A percentile compares a stretch with the other conserved stretches of the same genome.
These are phyloP conservation scores for Uncinocarpus reesii DNA, from an alignment of 2,329 filamentous ascomycete species.

Conservation along the genomic window DNA sequence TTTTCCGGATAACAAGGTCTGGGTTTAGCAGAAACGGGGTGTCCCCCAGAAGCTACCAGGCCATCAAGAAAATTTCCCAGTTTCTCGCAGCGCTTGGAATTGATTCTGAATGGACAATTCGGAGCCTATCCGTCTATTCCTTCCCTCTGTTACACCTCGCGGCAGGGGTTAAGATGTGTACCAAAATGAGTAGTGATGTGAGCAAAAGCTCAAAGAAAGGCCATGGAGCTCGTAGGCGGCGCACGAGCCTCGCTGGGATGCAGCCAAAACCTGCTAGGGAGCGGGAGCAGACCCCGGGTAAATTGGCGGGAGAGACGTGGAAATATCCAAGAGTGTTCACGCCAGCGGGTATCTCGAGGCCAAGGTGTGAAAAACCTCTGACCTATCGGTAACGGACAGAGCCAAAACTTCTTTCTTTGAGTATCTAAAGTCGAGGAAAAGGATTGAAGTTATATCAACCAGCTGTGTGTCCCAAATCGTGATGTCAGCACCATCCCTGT, in stretches of 20 bases:
- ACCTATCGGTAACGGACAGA: neutral
- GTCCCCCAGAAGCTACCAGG: too few relatives aligned
- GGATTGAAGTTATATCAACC: too few relatives aligned
- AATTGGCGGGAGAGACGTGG: neutral
- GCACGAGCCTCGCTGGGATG: constrained; percentile 1
- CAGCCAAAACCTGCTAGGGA: neutral
- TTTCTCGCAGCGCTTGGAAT: neutral
- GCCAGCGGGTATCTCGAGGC: too few relatives aligned
- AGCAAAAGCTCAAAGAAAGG: neutral
- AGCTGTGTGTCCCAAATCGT: neutral
- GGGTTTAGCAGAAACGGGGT: too few relatives aligned
- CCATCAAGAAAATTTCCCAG: too few relatives aligned
- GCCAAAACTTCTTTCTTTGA: neutral
- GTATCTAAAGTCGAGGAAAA: neutral
- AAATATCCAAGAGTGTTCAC: neutral
- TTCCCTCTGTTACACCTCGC: too few relatives aligned
- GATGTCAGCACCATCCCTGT: neutral
- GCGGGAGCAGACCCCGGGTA: neutral
- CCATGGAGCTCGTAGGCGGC: neutral
- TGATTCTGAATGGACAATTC: neutral
- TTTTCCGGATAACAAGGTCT: too few relatives aligned
- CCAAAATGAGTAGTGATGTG: neutral
- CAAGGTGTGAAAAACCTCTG: neutral
- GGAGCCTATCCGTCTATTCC: neutral
- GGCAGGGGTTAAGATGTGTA: neutral